Evolutionary conservation across 257 asterid species (phyloP), one percentile per base, ranked within the genome.

Genomic region (Solanum piurae): DNA sequence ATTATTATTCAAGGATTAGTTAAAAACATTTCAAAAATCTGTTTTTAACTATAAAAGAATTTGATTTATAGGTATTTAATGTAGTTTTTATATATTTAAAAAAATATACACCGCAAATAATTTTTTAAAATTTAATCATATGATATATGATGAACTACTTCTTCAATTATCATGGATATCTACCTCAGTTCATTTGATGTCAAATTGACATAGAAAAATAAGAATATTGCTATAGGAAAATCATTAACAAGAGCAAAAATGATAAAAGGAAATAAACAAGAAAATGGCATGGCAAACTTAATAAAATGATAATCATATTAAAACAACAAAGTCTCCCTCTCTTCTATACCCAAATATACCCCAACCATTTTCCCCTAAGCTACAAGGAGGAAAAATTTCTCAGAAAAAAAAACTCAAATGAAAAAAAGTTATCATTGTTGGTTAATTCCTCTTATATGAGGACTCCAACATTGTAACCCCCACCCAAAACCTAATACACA

Each of bases 281-380:
- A 46, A 21, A 42, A 46, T 21, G 60, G 16, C 60, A 36, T 33
- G 6, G 20, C 72, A 29, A 80, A 42, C 68, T 5, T 46, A 18
- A 10, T 73, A 44, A 74, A 52, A 73, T 27, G 62, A 83, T 27
- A 74, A 77, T 86, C 85, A 89, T 86, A 92, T 77, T 88, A 77
- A 85, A 40, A 86, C 60, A 79, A 58, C 46, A 36, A 85, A 86
- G 89, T 80, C 90, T 85, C 93, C 90, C 91, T 84, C 93, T 91
- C 93, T 91, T 89, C 92, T 93, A 93, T 91, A 93, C 94, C 95
- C 40, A 49, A 90, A 80, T 91, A 84, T 89, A 89, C 88, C 92
- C 92, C 86, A 79, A 58, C 76, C 87, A 88, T 62, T 42, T 52
- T 49, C 85, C 85, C 88, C 87, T 52, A 52, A 77, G 46, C 87